These are phyloP conservation scores for Sporothrix variecibatus DNA, from an alignment of 2,329 filamentous ascomycete genomes.

Conservation along the genomic window DNA sequence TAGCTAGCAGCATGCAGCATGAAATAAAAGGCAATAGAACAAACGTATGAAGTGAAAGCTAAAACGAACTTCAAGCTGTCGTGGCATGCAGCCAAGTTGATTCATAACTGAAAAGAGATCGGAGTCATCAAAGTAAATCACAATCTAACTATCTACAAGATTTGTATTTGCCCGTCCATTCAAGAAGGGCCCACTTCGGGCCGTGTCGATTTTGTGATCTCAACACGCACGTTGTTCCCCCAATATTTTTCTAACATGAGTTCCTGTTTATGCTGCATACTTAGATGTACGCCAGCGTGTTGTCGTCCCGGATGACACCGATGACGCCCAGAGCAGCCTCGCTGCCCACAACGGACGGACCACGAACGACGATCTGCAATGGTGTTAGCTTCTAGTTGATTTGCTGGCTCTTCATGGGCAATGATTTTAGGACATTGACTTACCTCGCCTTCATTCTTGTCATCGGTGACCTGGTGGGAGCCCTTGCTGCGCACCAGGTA, in stretches of 20 bases:
- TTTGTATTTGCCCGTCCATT: neutral
- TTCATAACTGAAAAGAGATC: neutral
- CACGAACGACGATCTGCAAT: slow-evolving; percentile 66
- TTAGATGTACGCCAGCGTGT: slow-evolving; percentile 65
- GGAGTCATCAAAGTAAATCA: neutral
- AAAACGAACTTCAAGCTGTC: neutral
- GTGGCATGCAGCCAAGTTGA: neutral
- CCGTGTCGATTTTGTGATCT: neutral
- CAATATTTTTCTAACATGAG: neutral
- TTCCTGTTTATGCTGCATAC: neutral
- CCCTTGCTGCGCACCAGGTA: slow-evolving; percentile 68
- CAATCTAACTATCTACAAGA: neutral
- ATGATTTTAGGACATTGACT: slow-evolving; percentile 37
- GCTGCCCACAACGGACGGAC: slow-evolving; percentile 71
- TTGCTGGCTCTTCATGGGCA: too few relatives aligned
- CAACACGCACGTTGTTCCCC: neutral
- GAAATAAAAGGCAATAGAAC: neutral
- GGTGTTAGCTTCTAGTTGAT: neutral
- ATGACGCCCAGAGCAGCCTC: slow-evolving; percentile 64
- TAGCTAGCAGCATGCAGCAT: neutral
- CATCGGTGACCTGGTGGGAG: slow-evolving; percentile 63
- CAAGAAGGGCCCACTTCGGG: neutral
- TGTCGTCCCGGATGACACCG: slow-evolving; percentile 69
- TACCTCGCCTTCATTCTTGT: slow-evolving; percentile 64
- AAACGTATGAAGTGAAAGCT: neutral